A percentile compares a stretch with the other conserved stretches of the same genome.
These are phyloP conservation scores for Candida neerlandica DNA, from an alignment of 1,139 yeast genomes.

Conservation along the genomic window DNA sequence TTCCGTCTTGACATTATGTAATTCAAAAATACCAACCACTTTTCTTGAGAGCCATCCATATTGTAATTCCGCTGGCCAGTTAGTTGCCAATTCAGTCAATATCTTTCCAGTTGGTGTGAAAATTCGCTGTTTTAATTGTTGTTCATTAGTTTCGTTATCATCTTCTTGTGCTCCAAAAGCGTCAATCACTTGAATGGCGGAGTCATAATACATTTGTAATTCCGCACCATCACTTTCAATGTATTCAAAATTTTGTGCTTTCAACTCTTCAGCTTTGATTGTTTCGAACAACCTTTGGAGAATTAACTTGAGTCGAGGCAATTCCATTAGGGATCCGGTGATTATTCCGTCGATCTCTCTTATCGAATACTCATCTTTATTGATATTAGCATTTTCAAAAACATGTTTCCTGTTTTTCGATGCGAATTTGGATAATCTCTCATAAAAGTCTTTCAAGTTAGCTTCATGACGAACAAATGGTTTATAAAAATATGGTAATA, in stretches of 20 bases:
- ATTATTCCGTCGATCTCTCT: constrained; percentile 69
- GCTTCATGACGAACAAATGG: constrained; percentile 95
- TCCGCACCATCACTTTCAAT: constrained; percentile 18
- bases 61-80: constrained; percentile 87
- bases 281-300: constrained; percentile 53
- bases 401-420: constrained; percentile 49
- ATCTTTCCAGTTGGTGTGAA: constrained; percentile 93
- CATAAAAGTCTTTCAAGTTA: constrained; percentile 43
- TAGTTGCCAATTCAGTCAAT: constrained; percentile 76
- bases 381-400: constrained; percentile 35
- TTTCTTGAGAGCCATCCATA: constrained; percentile 87
- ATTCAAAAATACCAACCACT: constrained; percentile 80
- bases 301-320: constrained; percentile 69
- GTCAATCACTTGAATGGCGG: constrained; percentile 68
- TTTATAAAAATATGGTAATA: constrained; percentile 86
- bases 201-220: constrained; percentile 47
- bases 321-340: constrained; percentile 65
- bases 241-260: constrained; percentile 13
- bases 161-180: constrained; percentile 69
- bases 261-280: constrained; percentile 26
- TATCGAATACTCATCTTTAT: constrained; percentile 48
- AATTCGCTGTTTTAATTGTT: constrained; percentile 60
- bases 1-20: constrained; percentile 33
- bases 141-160: constrained; percentile 19
- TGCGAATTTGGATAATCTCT: constrained; percentile 47